Conservation (phyloP, 2,329 filamentous ascomycete genomes). For the Fusarium palustre region DNA sequence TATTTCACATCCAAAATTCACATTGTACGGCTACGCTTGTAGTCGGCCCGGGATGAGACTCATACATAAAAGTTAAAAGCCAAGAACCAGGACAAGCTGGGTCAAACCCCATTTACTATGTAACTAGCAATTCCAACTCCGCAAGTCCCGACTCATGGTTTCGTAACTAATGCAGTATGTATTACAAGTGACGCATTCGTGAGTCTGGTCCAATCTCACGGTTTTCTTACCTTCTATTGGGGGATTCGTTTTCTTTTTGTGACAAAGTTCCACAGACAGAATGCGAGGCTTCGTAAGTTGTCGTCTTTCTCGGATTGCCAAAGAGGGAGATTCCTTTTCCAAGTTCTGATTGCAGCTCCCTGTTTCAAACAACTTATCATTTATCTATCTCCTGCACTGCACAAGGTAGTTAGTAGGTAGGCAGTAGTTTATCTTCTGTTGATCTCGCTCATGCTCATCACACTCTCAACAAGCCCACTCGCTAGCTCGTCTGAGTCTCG, state of each 20-base stretch:
- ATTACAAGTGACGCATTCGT: conserved; percentile 12
- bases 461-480: conserved; percentile 18
- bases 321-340: conserved; percentile 16
- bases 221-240: background rate
- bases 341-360: conserved; percentile 29
- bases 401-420: background rate
- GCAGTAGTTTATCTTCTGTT: conserved; percentile 11
- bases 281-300: conserved; percentile 26
- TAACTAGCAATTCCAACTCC: conserved; percentile 14
- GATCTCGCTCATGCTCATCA: background rate
- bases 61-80: background rate
- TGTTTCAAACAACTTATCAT: background rate
- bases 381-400: background rate
- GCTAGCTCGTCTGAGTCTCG: conserved; percentile 19
- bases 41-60: conserved; percentile 29
- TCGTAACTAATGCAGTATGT: conserved; percentile 13
- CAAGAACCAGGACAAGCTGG: conserved; percentile 1
- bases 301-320: conserved; percentile 22
- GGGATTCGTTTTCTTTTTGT: conserved; percentile 9
- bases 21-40: background rate
- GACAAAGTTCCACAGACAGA: conserved; percentile 16
- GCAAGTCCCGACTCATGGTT: conserved; percentile 15
- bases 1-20: background rate
- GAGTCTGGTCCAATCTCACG: conserved; percentile 2
- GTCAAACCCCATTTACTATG: conserved; percentile 8